Conservation (phyloP, 164 flowering plant genomes). For the Aristolochia fimbriata region DNA sequence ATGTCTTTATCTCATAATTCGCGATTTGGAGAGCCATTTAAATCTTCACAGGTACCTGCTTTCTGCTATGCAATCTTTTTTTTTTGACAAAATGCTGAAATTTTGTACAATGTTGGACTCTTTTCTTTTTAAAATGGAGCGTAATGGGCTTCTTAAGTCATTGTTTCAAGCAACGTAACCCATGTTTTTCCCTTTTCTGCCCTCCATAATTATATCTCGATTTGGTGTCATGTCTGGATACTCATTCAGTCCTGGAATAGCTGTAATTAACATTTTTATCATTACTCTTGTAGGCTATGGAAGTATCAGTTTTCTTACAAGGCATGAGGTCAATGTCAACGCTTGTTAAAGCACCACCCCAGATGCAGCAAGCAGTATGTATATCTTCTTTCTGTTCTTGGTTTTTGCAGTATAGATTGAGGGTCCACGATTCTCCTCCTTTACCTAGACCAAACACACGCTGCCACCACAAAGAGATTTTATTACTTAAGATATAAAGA, state of each 20-base stretch:
- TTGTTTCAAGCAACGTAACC: not conserved
- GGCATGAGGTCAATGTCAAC: slow-evolving; percentile 29
- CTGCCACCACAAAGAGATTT: not conserved
- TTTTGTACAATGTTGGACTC: not conserved
- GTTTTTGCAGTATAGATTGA: not conserved
- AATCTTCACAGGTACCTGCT: slow-evolving; percentile 31
- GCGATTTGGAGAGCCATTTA: slow-evolving; percentile 22
- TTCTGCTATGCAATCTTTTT: not conserved
- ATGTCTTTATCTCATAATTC: slow-evolving; percentile 18
- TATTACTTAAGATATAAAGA: not conserved
- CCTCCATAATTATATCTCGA: not conserved
- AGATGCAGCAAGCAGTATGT: slow-evolving; percentile 45
- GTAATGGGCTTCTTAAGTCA: not conserved
- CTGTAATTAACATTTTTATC: not conserved
- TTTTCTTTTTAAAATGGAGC: not conserved
- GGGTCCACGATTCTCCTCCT: not conserved
- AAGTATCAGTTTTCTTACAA: slow-evolving; percentile 14
- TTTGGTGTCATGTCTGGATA: not conserved
- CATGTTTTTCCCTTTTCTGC: too few species aligned
- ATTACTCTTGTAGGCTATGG: slow-evolving; percentile 21
- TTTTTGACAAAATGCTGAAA: not conserved
- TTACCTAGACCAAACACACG: not conserved
- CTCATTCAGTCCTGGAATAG: not conserved
- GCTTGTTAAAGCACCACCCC: slow-evolving; percentile 48
- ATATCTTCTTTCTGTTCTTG: not conserved